phyloP scores from a whole-genome alignment of 768 basidiomycete genomes.

The Termitomyces sp. region DNA sequence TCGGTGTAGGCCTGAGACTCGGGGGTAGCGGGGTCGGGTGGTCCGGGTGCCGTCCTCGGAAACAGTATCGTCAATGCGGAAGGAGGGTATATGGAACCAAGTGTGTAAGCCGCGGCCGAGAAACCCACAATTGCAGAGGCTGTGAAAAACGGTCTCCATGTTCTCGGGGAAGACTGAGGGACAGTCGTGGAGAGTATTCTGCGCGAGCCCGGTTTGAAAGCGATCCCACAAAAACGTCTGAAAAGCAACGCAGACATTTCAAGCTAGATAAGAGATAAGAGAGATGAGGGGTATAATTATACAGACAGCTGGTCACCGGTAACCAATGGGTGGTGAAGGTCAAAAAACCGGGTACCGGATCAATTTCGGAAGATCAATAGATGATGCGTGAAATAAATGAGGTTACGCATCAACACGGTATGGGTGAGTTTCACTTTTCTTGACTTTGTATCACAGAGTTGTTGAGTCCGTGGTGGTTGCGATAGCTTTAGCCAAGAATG shows the following conservation, averaged over 20 bases:
- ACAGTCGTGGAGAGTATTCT: constrained; percentile 6
- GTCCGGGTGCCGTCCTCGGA: constrained; percentile 73
- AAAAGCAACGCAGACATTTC: constrained; percentile 11
- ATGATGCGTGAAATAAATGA: no score
- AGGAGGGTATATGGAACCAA: constrained; percentile 72
- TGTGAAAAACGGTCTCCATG: constrained; percentile 19
- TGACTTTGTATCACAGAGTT: neutral
- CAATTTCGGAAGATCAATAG: neutral
- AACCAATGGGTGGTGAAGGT: neutral
- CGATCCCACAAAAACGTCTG: neutral
- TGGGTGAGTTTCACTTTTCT: neutral
- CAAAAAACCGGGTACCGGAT: neutral
- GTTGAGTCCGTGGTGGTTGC: neutral
- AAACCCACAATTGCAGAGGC: constrained; percentile 25
- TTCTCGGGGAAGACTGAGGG: constrained; percentile 7
- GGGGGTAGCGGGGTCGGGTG: constrained; percentile 50
- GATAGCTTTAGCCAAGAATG: neutral
- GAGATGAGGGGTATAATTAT: constrained; percentile 1
- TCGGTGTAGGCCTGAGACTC: constrained; percentile 55
- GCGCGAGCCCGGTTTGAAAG: constrained; percentile 1
- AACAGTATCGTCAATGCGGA: constrained; percentile 61
- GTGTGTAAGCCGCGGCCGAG: constrained; percentile 37
- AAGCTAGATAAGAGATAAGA: neutral
- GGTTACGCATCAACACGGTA: no score
- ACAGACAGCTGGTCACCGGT: neutral